A percentile compares a stretch with the other conserved stretches of the same genome.
Evolutionary conservation across 345 rosid species (phyloP).

Genomic region (Eucalyptus pumila): DNA sequence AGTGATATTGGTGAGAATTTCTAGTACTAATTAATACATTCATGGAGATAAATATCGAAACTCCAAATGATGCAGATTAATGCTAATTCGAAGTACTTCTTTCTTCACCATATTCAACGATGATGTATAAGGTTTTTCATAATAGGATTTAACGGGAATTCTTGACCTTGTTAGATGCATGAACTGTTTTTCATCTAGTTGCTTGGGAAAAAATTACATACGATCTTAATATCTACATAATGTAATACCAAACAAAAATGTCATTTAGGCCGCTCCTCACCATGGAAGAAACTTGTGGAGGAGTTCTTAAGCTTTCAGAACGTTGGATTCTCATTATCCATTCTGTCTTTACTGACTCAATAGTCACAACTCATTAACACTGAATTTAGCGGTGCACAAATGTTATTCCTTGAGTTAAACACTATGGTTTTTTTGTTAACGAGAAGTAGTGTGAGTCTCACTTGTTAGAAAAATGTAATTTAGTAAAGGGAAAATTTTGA

Average conservation of each 20-base stretch:
- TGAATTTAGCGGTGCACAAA: fast-evolving
- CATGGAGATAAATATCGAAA: not conserved
- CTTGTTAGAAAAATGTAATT: too few species aligned
- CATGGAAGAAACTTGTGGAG: not conserved
- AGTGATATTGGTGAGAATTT: not conserved
- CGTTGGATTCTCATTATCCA: not conserved
- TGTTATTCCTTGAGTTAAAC: too few species aligned
- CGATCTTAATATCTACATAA: not conserved
- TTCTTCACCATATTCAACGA: not conserved
- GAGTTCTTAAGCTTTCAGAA: fast-evolving
- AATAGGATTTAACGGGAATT: not conserved
- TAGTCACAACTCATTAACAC: too few species aligned
- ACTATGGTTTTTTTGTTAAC: fast-evolving
- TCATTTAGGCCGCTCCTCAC: not conserved
- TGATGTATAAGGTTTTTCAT: not conserved
- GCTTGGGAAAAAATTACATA: not conserved
- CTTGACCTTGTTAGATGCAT: not conserved
- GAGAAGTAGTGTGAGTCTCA: too few species aligned
- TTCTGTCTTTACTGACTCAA: not conserved
- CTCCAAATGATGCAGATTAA: not conserved
- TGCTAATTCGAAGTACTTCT: not conserved
- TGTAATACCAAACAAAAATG: not conserved
- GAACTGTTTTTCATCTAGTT: not conserved
- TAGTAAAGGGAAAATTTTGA: too few species aligned
- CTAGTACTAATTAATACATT: not conserved